These are phyloP conservation scores for Penicillium verrucosum DNA, from an alignment of 2,329 filamentous ascomycete genomes.

Conservation along the genomic window DNA sequence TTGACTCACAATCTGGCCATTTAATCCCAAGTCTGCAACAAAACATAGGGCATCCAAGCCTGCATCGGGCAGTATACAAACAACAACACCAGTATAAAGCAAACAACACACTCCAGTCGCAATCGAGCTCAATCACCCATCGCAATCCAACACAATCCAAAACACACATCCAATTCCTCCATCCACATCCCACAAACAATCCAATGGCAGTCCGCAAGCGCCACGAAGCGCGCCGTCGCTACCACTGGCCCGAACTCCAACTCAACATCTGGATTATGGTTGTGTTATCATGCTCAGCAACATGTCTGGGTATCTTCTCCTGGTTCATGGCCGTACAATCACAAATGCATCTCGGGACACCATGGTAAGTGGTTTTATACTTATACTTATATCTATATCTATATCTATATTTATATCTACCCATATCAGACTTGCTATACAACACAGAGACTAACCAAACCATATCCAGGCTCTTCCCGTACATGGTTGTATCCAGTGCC, in stretches of 20 bases:
- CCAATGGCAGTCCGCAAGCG: slow-evolving; percentile 34
- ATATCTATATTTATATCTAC: neutral
- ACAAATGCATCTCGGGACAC: slow-evolving; percentile 54
- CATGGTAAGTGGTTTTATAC: slow-evolving; percentile 50
- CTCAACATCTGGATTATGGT: slow-evolving; percentile 64
- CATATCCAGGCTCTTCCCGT: slow-evolving; percentile 59
- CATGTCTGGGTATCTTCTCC: slow-evolving; percentile 59
- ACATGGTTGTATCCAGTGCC: slow-evolving; percentile 57
- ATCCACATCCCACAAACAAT: neutral
- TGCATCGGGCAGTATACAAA: slow-evolving; percentile 6
- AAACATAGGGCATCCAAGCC: slow-evolving; percentile 4
- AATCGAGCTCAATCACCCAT: neutral
- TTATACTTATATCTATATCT: too few species aligned
- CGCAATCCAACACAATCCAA: neutral
- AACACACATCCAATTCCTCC: neutral
- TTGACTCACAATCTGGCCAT: neutral
- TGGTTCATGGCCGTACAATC: slow-evolving; percentile 59
- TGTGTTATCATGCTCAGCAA: slow-evolving; percentile 57
- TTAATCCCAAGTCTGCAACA: neutral
- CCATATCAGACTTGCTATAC: neutral
- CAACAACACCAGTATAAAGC: neutral
- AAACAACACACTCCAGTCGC: neutral
- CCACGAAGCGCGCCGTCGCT: slow-evolving; percentile 43
- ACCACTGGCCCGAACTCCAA: slow-evolving; percentile 64
- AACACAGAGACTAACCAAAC: slow-evolving; percentile 3